phyloP scores from a whole-genome alignment of 2,329 filamentous ascomycete species.

The Diplodia intermedia region DNA sequence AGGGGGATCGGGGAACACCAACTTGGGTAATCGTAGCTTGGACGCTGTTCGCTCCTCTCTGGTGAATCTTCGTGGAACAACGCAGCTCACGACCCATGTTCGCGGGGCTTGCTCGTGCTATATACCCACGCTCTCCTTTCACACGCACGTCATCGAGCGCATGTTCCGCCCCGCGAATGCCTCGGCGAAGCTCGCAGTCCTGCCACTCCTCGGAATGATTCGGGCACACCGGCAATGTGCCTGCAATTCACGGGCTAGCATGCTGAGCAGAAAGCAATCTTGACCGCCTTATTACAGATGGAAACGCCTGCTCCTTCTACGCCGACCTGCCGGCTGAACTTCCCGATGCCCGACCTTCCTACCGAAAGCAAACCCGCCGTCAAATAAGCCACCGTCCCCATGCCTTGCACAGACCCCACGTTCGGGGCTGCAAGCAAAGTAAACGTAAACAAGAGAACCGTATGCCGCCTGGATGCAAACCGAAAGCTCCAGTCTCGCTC shows the following conservation, averaged over 20 bases:
- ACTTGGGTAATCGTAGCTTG: conserved; percentile 3
- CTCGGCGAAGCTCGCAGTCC: conserved; percentile 25
- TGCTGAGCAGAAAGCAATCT: conserved; percentile 26
- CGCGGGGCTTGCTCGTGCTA: conserved; percentile 11
- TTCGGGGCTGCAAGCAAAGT: conserved; percentile 10
- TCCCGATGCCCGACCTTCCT: conserved; percentile 12
- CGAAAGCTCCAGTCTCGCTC: conserved; percentile 27
- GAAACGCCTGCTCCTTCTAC: conserved; percentile 31
- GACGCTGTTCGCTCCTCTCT: not conserved
- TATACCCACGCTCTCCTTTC: conserved; percentile 4
- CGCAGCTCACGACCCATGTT: not conserved
- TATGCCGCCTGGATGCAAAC: conserved; percentile 28
- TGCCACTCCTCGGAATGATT: conserved; percentile 26
- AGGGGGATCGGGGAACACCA: conserved; percentile 7
- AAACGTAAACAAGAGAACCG: conserved; percentile 14
- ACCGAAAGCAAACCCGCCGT: conserved; percentile 23
- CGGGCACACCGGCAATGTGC: conserved; percentile 16
- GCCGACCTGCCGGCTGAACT: conserved; percentile 25
- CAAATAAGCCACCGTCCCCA: conserved; percentile 25
- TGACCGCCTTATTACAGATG: conserved; percentile 27
- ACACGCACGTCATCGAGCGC: conserved; percentile 20
- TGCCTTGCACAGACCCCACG: conserved; percentile 13
- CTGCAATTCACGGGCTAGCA: conserved; percentile 13
- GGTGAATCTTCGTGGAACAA: not conserved
- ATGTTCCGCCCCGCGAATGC: conserved; percentile 4